A percentile compares a stretch with the other conserved stretches of the same genome.
phyloP scores from a whole-genome alignment of 108 stramenopile genomes.

The Chaetoceros tenuissimus region DNA sequence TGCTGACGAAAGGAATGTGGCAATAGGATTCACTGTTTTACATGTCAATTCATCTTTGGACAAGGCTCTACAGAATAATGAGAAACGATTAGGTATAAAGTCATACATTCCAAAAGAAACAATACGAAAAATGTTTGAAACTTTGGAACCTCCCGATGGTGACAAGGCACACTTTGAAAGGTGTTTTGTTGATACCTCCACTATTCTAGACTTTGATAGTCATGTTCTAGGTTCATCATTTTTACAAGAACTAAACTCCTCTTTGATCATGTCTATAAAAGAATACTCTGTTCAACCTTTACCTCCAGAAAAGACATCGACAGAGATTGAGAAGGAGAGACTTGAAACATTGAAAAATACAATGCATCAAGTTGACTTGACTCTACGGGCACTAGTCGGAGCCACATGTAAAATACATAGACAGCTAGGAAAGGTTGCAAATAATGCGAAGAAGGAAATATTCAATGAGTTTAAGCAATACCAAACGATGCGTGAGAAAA shows the following conservation, averaged over 20 bases:
- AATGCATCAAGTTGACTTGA: neutral
- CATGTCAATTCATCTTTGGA: constrained; percentile 44
- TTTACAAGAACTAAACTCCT: too few species aligned
- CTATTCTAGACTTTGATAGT: too few species aligned
- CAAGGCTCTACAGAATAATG: constrained; percentile 50
- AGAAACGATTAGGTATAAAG: constrained; percentile 21
- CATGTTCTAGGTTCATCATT: too few species aligned
- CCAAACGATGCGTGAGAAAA: too few species aligned
- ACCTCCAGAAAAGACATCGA: neutral
- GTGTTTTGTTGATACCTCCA: neutral
- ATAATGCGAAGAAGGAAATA: neutral
- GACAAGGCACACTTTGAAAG: constrained; percentile 16
- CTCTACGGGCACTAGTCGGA: neutral
- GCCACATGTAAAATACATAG: neutral
- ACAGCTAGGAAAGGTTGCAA: neutral
- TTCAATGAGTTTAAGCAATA: neutral
- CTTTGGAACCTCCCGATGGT: constrained; percentile 51
- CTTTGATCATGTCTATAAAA: too few species aligned
- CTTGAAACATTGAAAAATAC: neutral
- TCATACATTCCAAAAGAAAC: constrained; percentile 36
- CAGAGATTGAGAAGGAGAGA: neutral
- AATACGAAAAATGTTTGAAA: constrained; percentile 36
- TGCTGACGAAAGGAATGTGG: neutral
- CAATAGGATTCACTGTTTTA: constrained; percentile 11
- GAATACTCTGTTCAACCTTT: too few species aligned